Conservation (phyloP, 2,329 filamentous ascomycete species). For the Leptographium flavum region DNA sequence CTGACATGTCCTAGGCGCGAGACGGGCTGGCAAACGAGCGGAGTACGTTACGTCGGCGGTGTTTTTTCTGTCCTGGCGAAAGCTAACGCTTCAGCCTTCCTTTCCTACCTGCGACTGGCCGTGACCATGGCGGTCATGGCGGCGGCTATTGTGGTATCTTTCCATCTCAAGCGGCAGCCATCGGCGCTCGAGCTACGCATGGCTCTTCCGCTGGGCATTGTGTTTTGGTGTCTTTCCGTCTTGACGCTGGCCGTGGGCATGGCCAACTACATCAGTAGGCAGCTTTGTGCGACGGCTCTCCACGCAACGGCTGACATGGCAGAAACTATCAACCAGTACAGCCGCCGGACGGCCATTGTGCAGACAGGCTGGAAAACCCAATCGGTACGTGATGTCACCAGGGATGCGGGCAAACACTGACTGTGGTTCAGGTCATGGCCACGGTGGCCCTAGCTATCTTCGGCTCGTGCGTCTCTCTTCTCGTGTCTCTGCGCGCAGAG, state of each 20-base stretch:
- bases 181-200: slow-evolving; percentile 57
- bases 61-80: not conserved
- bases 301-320: not conserved
- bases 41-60: slow-evolving; percentile 29
- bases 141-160: slow-evolving; percentile 82
- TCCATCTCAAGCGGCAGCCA: slow-evolving; percentile 70
- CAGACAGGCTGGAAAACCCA: slow-evolving; percentile 93
- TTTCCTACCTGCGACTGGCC: slow-evolving; percentile 79
- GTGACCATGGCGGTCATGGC: slow-evolving; percentile 86
- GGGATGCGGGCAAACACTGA: not conserved
- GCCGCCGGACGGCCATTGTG: slow-evolving; percentile 64
- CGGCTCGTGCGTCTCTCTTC: slow-evolving; percentile 48
- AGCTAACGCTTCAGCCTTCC: slow-evolving; percentile 41
- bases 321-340: slow-evolving; percentile 68
- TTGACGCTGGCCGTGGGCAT: slow-evolving; percentile 65
- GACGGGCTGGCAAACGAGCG: slow-evolving; percentile 71
- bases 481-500: no score
- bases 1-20: slow-evolving; percentile 20
- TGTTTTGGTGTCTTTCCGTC: slow-evolving; percentile 77
- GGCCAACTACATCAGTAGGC: slow-evolving; percentile 64
- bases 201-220: slow-evolving; percentile 66
- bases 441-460: slow-evolving; percentile 49
- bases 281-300: not conserved
- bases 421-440: slow-evolving; percentile 34
- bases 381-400: slow-evolving; percentile 34